These are phyloP conservation scores for Gnaphalium uliginosum DNA, from an alignment of 129 eudicot species.

Conservation along the genomic window DNA sequence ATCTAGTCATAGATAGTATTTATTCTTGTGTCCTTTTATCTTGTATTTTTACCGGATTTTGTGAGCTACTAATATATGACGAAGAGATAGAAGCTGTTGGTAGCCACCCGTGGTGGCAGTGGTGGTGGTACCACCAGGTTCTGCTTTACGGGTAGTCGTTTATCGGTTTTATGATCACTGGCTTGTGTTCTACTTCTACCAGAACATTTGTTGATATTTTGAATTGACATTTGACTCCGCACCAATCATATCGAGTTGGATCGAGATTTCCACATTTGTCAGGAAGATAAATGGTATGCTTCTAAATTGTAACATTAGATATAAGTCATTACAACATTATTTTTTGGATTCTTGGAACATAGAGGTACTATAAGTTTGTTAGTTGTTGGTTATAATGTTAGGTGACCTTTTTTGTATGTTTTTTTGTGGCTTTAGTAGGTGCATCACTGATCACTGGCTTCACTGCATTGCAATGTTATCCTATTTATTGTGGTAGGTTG, in stretches of 20 bases:
- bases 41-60: slow-evolving; percentile 16
- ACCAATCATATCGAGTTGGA: neutral
- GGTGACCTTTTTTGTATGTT: neutral
- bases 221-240: neutral
- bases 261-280: neutral
- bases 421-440: slow-evolving; percentile 1
- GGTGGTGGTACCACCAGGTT: neutral
- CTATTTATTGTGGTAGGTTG: neutral
- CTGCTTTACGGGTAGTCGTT: neutral
- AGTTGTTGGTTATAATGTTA: neutral
- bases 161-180: neutral
- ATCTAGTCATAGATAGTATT: slow-evolving; percentile 21
- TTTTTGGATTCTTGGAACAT: slow-evolving; percentile 15
- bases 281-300: neutral
- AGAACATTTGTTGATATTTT: neutral
- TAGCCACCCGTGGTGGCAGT: neutral
- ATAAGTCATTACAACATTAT: neutral
- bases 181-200: slow-evolving; percentile 18
- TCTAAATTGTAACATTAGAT: slow-evolving; percentile 18
- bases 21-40: slow-evolving; percentile 5
- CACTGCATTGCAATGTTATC: slow-evolving; percentile 10
- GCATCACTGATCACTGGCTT: too few relatives aligned
- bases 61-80: slow-evolving; percentile 22
- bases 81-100: slow-evolving; percentile 2
- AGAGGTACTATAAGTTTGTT: neutral